A percentile compares a stretch with the other conserved stretches of the same genome.
These are phyloP conservation scores for Lagenaria siceraria DNA, from an alignment of 306 rosid species.

Conservation along the genomic window DNA sequence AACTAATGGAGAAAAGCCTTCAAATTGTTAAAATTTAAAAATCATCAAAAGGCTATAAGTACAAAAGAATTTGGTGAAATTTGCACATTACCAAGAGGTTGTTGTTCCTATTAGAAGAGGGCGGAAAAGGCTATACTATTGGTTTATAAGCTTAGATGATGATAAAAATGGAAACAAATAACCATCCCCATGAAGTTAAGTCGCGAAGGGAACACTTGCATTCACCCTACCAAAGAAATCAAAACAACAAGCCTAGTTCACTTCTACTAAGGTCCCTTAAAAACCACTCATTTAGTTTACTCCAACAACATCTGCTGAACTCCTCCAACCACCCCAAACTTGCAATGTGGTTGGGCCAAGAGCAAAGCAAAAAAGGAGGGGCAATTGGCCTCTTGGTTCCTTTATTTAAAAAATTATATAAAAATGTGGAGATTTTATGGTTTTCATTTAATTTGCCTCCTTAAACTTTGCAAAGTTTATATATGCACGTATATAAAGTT, in stretches of 20 bases:
- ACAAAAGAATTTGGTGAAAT: too few relatives aligned
- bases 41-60: too few relatives aligned
- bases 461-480: too few relatives aligned
- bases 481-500: too few relatives aligned
- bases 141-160: not conserved
- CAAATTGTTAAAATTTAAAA: too few relatives aligned
- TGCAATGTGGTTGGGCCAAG: not conserved
- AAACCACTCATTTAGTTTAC: not conserved
- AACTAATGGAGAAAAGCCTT: too few relatives aligned
- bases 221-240: not conserved
- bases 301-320: not conserved
- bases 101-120: not conserved
- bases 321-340: not conserved
- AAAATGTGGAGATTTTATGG: not conserved
- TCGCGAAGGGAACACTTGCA: not conserved
- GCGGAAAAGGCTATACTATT: not conserved
- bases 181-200: not conserved
- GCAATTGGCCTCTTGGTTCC: not conserved
- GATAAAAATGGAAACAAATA: not conserved
- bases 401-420: too few relatives aligned
- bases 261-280: too few relatives aligned
- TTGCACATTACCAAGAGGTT: too few relatives aligned
- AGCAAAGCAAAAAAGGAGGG: not conserved
- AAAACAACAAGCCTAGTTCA: not conserved
- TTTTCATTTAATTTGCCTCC: not conserved